phyloP scores from a whole-genome alignment of 805 yeast species.

The Saccharomycopsis selenospora region DNA sequence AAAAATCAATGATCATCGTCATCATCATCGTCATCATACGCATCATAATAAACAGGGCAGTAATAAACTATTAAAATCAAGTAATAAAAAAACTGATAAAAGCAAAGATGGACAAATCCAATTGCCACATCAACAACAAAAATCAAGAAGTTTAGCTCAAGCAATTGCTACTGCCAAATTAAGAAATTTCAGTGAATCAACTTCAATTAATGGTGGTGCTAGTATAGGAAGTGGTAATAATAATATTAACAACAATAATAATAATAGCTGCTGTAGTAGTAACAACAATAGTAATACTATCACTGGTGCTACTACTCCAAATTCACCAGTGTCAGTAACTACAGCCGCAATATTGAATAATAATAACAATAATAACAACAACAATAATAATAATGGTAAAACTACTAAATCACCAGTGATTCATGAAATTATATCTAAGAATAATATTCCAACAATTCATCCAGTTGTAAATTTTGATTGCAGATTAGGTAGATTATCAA shows the following conservation, averaged over 20 bases:
- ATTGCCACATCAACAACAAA: conserved; percentile 11
- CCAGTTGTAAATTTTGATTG: conserved; percentile 31
- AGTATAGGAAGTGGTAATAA: conserved; percentile 2
- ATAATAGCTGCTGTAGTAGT: too few relatives aligned
- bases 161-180: conserved; percentile 11
- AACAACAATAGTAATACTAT: neutral
- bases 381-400: neutral
- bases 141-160: conserved; percentile 19
- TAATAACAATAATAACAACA: neutral
- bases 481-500: conserved; percentile 30
- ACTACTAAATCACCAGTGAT: conserved; percentile 18
- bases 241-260: too few relatives aligned
- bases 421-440: conserved; percentile 25
- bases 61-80: conserved; percentile 3
- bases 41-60: neutral
- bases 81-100: conserved; percentile 25
- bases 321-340: neutral
- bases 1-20: conserved; percentile 7
- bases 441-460: conserved; percentile 27
- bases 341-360: neutral
- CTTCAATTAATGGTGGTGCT: neutral
- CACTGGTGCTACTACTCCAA: neutral
- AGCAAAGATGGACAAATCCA: conserved; percentile 27
- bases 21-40: conserved; percentile 7
- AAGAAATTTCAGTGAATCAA: neutral